Evolutionary conservation across 495 filamentous ascomycete species (phyloP), one percentile per base, ranked within the genome.

Genomic region (Aspergillus ostianus): DNA sequence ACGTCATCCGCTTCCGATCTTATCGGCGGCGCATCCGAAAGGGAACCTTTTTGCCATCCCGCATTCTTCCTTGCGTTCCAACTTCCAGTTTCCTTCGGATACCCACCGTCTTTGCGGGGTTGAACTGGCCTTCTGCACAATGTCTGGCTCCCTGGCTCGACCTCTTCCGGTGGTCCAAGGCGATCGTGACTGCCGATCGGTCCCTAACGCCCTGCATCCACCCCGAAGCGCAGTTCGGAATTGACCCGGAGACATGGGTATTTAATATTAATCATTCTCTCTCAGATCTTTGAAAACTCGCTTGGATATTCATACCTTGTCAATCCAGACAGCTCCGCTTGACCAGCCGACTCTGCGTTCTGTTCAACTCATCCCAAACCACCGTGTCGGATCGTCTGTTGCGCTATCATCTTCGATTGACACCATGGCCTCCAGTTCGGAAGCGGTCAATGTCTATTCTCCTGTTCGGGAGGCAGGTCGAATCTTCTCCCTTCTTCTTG

Each of bases 401-500:
- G 23, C 23, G 23, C 50, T 29, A n/a, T 13, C 13, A 56, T 18
- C 19, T 6, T 12, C 19, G 26, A 48, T 27, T 13, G 26, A 26
- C 4, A 52, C 21, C 17, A 59, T 53, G 57, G 48, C 57, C 13
- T 6, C 50, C 4, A 59, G 5, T 53, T 58, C 53, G 26, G 41
- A 44, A 15, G 44, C 26, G 49, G 59, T 6, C 1, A 50, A 21
- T 30, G 32, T 20, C 4, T 80, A 80, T 55, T 80, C 78, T 10
- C 73, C 75, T 21, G 63, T 75, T 45, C 64, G 66, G 10, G 78
- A 80, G 70, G 70, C 78, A 18, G 67, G 67, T 20, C 73, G 74
- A 36, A 80, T 81, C 60, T 79, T 77, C 55, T 69, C 67, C 17
- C 58, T 63, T 17, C 70, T 81, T 5, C 80, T 73, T 56, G 69